phyloP scores from a whole-genome alignment of 306 rosid species.

The Neltuma alba region DNA sequence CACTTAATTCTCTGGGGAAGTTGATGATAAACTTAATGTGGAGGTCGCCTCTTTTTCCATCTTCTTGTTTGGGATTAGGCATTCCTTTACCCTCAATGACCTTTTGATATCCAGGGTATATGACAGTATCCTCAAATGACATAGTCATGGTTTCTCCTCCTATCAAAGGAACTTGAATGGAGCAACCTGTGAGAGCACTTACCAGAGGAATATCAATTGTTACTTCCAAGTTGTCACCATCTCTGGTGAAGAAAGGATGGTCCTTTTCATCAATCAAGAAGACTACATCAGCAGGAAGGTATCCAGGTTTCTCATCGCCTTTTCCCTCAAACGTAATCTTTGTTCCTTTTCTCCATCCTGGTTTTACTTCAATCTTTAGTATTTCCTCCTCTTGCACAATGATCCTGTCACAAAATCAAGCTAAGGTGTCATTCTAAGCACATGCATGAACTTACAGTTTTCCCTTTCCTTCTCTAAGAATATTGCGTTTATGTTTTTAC shows the following conservation, averaged over 20 bases:
- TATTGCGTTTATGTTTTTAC: background rate
- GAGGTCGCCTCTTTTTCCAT: constrained; percentile 69
- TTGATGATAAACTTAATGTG: constrained; percentile 62
- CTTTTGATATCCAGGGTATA: constrained; percentile 73
- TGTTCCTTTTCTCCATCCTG: constrained; percentile 94
- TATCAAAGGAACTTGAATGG: constrained; percentile 69
- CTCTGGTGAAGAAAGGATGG: constrained; percentile 67
- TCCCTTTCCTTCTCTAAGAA: background rate
- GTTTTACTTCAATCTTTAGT: constrained; percentile 67
- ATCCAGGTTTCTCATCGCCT: constrained; percentile 93
- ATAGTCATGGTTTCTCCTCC: constrained; percentile 72
- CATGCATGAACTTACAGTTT: background rate
- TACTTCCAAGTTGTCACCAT: constrained; percentile 73
- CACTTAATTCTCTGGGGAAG: constrained; percentile 62
- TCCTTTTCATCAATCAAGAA: constrained; percentile 69
- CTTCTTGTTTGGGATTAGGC: constrained; percentile 57
- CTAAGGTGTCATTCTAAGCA: constrained; percentile 17
- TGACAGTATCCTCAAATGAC: constrained; percentile 61
- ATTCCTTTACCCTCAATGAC: constrained; percentile 80
- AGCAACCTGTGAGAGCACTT: constrained; percentile 80
- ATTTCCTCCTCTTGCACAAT: constrained; percentile 69
- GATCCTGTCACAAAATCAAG: constrained; percentile 52
- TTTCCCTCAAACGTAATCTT: constrained; percentile 82
- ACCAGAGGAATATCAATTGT: constrained; percentile 70
- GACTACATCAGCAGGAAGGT: constrained; percentile 79